These are phyloP conservation scores for Rutstroemia sp. DNA, from an alignment of 2,329 filamentous ascomycete genomes.

Conservation along the genomic window DNA sequence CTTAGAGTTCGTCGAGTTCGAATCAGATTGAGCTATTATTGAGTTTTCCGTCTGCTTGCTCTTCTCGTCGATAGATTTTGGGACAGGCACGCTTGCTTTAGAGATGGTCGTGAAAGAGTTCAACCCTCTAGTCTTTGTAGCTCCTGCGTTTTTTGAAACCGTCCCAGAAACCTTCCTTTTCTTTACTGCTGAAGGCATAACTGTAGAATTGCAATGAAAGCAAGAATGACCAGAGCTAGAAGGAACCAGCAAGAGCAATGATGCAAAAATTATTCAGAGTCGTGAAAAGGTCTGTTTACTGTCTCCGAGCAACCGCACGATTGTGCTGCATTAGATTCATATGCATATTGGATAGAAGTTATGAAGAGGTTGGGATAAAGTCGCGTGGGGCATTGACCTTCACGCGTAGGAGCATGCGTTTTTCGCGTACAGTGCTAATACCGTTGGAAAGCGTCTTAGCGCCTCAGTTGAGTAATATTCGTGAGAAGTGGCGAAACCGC, in stretches of 20 bases:
- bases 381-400: constrained; percentile 9
- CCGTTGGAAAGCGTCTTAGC: constrained; percentile 11
- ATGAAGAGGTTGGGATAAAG: constrained; percentile 16
- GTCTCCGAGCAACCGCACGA: not conserved
- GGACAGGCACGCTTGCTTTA: constrained; percentile 32
- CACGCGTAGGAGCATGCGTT: constrained; percentile 11
- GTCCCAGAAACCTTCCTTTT: constrained; percentile 23
- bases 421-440: constrained; percentile 23
- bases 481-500: too few relatives aligned
- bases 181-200: constrained; percentile 26
- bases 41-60: constrained; percentile 20
- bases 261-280: constrained; percentile 6
- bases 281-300: constrained; percentile 1
- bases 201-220: constrained; percentile 16
- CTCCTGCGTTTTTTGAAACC: constrained; percentile 10
- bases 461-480: too few relatives aligned
- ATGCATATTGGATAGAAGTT: not conserved
- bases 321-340: not conserved
- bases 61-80: constrained; percentile 30
- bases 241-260: not conserved
- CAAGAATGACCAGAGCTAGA: not conserved
- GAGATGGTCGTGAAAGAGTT: constrained; percentile 37
- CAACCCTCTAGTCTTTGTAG: constrained; percentile 27
- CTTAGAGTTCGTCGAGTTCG: constrained; percentile 26
- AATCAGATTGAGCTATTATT: constrained; percentile 29